A percentile compares a stretch with the other conserved stretches of the same genome.
These are phyloP conservation scores for Suhomyces wounanorum DNA, from an alignment of 1,139 yeast genomes.

Conservation along the genomic window DNA sequence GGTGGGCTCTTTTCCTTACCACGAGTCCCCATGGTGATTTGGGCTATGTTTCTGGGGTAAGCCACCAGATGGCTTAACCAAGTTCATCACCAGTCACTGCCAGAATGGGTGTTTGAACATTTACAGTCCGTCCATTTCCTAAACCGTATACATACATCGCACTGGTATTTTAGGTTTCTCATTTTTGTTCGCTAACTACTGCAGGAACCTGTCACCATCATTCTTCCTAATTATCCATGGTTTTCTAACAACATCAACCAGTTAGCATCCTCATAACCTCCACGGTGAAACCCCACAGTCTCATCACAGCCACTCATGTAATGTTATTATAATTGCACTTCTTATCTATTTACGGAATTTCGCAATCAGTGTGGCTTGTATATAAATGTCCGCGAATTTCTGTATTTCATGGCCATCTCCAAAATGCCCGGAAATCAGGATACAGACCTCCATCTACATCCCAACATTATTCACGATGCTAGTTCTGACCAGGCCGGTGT, in stretches of 20 bases:
- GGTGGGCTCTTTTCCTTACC: too few species aligned
- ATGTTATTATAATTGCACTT: neutral
- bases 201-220: neutral
- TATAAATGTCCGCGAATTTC: neutral
- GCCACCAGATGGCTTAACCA: too few species aligned
- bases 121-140: too few species aligned
- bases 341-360: neutral
- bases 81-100: too few species aligned
- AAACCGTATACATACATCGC: too few species aligned
- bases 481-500: slow-evolving; percentile 50
- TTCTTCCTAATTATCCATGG: too few species aligned
- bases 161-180: neutral
- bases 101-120: too few species aligned
- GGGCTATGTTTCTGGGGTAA: too few species aligned
- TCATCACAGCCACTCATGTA: neutral
- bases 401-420: neutral
- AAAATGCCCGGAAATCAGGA: neutral
- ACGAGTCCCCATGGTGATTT: too few species aligned
- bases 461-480: slow-evolving; percentile 34
- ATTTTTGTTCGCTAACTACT: neutral
- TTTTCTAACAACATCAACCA: too few species aligned
- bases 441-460: slow-evolving; percentile 18
- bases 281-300: neutral
- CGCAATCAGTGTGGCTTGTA: neutral
- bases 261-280: neutral